phyloP scores from a whole-genome alignment of 306 rosid genomes.

The Cucurbita ficifolia region DNA sequence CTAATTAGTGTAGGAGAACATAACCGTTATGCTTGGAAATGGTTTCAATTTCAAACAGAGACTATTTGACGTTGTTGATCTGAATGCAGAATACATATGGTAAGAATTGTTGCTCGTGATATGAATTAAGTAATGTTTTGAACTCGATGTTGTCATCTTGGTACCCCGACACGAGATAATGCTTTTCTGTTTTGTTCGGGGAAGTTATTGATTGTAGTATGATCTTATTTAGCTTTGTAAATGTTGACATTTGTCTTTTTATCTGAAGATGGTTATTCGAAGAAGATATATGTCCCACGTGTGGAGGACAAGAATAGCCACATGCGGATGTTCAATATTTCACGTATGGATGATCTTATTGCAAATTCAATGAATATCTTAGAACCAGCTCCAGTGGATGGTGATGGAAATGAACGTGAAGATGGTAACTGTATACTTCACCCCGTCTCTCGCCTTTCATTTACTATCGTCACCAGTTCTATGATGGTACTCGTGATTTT shows the following conservation, averaged over 20 bases:
- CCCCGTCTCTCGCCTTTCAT: slow-evolving; percentile 12
- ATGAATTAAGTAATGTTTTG: background rate
- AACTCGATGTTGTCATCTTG: background rate
- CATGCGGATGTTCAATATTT: slow-evolving; percentile 79
- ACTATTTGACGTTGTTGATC: background rate
- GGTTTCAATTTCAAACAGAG: background rate
- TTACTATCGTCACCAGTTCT: background rate
- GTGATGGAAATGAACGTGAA: slow-evolving; percentile 69
- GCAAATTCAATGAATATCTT: slow-evolving; percentile 85
- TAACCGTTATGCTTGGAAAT: background rate
- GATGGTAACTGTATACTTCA: slow-evolving; percentile 41
- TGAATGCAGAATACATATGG: background rate
- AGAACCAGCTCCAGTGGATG: slow-evolving; percentile 73
- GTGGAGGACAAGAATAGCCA: slow-evolving; percentile 92
- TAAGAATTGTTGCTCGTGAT: background rate
- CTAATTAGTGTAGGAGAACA: background rate
- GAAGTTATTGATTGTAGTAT: background rate
- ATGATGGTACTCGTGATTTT: background rate
- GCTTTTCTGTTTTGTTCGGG: background rate
- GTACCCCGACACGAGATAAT: background rate
- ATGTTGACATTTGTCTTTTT: slow-evolving; percentile 10
- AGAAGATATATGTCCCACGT: slow-evolving; percentile 64
- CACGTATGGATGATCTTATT: slow-evolving; percentile 62
- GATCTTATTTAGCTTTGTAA: background rate
- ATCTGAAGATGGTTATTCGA: slow-evolving; percentile 25